These are phyloP conservation scores for Cyclotella distinguenda DNA, from an alignment of 108 stramenopile genomes.

Conservation along the genomic window DNA sequence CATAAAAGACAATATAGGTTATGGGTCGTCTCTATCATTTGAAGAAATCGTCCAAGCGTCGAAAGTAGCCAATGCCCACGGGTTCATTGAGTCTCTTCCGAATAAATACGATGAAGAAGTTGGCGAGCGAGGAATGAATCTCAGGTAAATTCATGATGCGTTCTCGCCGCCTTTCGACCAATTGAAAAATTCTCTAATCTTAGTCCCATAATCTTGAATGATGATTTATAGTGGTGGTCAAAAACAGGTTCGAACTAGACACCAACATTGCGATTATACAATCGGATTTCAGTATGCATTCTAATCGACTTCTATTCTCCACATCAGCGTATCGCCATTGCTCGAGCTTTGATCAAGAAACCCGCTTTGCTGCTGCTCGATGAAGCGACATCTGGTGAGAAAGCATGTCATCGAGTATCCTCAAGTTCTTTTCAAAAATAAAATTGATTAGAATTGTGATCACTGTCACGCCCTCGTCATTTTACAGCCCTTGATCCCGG, in stretches of 20 bases:
- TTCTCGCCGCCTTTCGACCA: neutral
- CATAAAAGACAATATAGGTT: conserved; percentile 90
- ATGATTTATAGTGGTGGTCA: conserved; percentile 79
- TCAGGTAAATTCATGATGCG: neutral
- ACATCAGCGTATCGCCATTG: conserved; percentile 83
- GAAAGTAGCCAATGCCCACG: conserved; percentile 88
- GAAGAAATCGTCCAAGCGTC: conserved; percentile 86
- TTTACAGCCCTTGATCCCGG: conserved; percentile 33
- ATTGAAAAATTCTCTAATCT: neutral
- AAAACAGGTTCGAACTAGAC: conserved; percentile 56
- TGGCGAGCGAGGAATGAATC: conserved; percentile 64
- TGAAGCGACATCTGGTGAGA: conserved; percentile 67
- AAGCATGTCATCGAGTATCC: neutral
- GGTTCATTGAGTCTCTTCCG: conserved; percentile 74
- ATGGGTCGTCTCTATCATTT: conserved; percentile 66
- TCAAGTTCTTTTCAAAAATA: neutral
- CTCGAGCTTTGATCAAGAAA: conserved; percentile 77
- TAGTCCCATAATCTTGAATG: neutral
- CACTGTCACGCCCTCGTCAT: neutral
- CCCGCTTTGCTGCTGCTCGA: conserved; percentile 85
- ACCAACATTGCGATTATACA: conserved; percentile 37
- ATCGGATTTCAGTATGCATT: neutral
- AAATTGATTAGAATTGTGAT: neutral
- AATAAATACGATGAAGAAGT: conserved; percentile 89
- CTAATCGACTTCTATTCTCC: neutral